phyloP scores from a whole-genome alignment of 2,329 filamentous ascomycete genomes.

The Ceratocystis papillata region DNA sequence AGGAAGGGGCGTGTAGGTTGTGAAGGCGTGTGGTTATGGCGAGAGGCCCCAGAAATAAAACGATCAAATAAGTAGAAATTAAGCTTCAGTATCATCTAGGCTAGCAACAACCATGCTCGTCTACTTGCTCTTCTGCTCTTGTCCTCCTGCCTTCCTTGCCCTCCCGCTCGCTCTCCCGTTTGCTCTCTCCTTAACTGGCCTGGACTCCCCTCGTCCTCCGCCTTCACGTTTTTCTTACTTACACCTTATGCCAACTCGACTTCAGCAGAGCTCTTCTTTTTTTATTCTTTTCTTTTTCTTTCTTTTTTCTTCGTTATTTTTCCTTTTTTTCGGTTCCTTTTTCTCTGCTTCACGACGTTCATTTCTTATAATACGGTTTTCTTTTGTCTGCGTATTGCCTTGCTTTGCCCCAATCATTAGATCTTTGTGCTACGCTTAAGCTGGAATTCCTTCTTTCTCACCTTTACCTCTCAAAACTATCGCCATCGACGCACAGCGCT shows the following conservation, averaged over 20 bases:
- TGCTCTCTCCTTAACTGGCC: slow-evolving; percentile 18
- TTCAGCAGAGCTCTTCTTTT: background rate
- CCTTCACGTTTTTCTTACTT: background rate
- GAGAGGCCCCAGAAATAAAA: background rate
- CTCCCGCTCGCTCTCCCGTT: background rate
- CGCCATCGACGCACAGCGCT: background rate
- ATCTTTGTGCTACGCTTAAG: background rate
- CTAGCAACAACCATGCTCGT: background rate
- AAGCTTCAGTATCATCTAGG: background rate
- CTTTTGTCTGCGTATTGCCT: slow-evolving; percentile 11
- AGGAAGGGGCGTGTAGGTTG: background rate
- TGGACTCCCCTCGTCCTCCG: slow-evolving; percentile 16
- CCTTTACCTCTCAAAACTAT: background rate
- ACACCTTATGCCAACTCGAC: slow-evolving; percentile 19
- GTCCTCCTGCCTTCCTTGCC: slow-evolving; percentile 8
- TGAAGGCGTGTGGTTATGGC: no score
- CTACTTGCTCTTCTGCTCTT: background rate
- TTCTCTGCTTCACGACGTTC: slow-evolving; percentile 9
- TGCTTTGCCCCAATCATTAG: background rate
- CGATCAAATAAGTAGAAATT: slow-evolving; percentile 4
- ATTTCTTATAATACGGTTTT: slow-evolving; percentile 9
- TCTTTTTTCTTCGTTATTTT: slow-evolving; percentile 6
- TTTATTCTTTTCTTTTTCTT: slow-evolving; percentile 5
- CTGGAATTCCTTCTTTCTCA: background rate
- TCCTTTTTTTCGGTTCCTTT: slow-evolving; percentile 11